Evolutionary conservation across 495 filamentous ascomycete genomes (phyloP).

Genomic region (Neurospora sp.): DNA sequence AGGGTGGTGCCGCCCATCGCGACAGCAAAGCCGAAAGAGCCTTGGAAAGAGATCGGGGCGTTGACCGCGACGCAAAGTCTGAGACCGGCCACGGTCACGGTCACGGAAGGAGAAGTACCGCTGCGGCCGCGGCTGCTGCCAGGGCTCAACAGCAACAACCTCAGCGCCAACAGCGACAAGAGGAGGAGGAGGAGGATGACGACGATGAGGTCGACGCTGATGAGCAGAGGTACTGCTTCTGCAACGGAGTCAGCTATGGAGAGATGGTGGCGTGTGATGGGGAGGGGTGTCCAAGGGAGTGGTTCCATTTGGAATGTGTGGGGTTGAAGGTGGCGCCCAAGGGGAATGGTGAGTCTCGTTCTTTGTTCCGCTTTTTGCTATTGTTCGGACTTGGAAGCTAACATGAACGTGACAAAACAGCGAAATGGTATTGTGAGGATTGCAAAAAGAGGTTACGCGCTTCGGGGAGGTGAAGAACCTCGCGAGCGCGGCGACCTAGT

Average conservation of each 20-base stretch:
- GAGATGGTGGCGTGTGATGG: slow-evolving; percentile 98
- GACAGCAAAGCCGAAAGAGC: neutral
- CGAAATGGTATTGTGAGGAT: slow-evolving; percentile 86
- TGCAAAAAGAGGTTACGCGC: slow-evolving; percentile 58
- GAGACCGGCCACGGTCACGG: neutral
- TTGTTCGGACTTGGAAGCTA: neutral
- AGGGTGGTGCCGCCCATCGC: neutral
- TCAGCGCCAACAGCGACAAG: slow-evolving; percentile 23
- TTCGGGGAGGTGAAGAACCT: neutral
- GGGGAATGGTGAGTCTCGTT: slow-evolving; percentile 58
- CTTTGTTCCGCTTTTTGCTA: neutral
- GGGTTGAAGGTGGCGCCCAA: slow-evolving; percentile 78
- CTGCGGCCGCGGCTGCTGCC: neutral
- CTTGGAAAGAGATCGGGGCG: neutral
- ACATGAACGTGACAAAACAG: slow-evolving; percentile 27
- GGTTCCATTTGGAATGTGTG: slow-evolving; percentile 94
- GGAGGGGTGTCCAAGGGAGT: slow-evolving; percentile 76
- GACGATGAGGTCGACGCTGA: slow-evolving; percentile 66
- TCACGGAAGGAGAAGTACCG: slow-evolving; percentile 1
- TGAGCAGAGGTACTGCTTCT: slow-evolving; percentile 88
- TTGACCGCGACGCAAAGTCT: neutral
- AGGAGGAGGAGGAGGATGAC: slow-evolving; percentile 44
- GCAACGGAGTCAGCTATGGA: slow-evolving; percentile 85
- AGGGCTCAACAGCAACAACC: slow-evolving; percentile 18
- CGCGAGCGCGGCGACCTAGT: neutral